Conservation (phyloP, 129 eudicot species). For the Flaveria trinervia region DNA sequence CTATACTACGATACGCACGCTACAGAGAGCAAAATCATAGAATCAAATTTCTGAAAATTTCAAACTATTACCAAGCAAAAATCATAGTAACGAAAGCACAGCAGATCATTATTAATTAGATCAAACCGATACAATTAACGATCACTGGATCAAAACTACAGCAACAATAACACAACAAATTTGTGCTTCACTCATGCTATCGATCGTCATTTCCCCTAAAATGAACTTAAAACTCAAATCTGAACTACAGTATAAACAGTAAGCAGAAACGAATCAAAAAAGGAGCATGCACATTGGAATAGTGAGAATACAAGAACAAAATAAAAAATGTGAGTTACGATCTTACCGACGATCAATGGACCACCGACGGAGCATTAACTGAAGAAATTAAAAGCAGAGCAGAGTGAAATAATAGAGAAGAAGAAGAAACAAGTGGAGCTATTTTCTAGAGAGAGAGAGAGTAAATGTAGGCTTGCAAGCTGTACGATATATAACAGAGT, state of each 20-base stretch:
- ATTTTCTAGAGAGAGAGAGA: conserved; percentile 36
- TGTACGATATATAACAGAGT: conserved; percentile 26
- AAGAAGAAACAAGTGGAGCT: conserved; percentile 21
- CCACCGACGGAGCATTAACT: conserved; percentile 23
- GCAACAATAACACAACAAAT: background rate
- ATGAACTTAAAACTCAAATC: conserved; percentile 17
- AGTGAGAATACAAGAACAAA: background rate
- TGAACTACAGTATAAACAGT: background rate
- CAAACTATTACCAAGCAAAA: conserved; percentile 12
- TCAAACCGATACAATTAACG: conserved; percentile 10
- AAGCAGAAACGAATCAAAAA: conserved; percentile 10
- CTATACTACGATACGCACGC: too few species aligned
- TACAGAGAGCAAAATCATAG: too few species aligned
- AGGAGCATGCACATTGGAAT: conserved; percentile 21
- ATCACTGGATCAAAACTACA: conserved; percentile 1
- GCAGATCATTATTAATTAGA: conserved; percentile 12
- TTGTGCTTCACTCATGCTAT: conserved; percentile 3
- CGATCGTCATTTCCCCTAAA: conserved; percentile 5
- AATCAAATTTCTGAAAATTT: background rate
- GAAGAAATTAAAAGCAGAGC: conserved; percentile 13
- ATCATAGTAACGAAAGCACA: conserved; percentile 5
- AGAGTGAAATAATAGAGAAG: conserved; percentile 24
- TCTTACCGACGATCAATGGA: conserved; percentile 33
- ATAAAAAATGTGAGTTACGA: conserved; percentile 25
- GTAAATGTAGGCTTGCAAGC: conserved; percentile 30